A percentile compares a stretch with the other conserved stretches of the same genome.
Conservation (phyloP, 352 stramenopile species). For the Pythium diclinum region DNA sequence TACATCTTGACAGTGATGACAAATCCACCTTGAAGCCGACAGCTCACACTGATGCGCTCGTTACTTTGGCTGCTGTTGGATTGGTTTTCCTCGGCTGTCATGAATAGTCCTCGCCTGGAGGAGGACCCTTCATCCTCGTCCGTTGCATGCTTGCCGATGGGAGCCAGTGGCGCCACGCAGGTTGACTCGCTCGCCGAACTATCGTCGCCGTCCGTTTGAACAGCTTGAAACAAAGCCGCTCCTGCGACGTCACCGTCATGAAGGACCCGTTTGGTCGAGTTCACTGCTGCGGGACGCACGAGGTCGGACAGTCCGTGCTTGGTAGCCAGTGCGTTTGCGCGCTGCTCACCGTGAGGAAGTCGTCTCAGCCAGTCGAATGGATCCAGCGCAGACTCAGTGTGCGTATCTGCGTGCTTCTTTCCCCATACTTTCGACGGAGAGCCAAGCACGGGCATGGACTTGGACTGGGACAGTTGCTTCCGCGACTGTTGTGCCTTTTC, state of each 20-base stretch:
- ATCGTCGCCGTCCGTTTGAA: not conserved
- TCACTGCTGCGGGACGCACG: constrained; percentile 24
- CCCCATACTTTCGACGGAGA: not conserved
- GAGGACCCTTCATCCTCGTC: constrained; percentile 5
- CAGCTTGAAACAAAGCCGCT: not conserved
- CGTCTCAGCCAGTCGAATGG: constrained; percentile 59
- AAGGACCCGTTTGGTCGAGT: not conserved
- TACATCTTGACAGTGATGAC: constrained; percentile 42
- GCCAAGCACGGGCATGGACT: not conserved
- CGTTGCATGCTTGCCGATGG: not conserved
- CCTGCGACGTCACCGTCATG: not conserved
- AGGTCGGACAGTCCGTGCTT: constrained; percentile 44
- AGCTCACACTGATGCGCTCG: constrained; percentile 44
- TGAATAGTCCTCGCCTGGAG: not conserved
- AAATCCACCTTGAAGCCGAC: constrained; percentile 50
- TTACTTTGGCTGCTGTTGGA: constrained; percentile 5
- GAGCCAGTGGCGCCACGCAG: not conserved
- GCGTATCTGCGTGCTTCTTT: not conserved
- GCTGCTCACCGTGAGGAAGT: constrained; percentile 48
- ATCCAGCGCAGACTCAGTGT: constrained; percentile 24
- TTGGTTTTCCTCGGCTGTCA: not conserved
- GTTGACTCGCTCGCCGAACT: not conserved
- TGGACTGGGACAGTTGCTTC: not conserved
- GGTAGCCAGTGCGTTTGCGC: constrained; percentile 42
- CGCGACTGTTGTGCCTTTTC: constrained; percentile 2